Evolutionary conservation across 164 flowering plant genomes (phyloP), one percentile per base, ranked within the genome.

Genomic region (Macadamia integrifolia): DNA sequence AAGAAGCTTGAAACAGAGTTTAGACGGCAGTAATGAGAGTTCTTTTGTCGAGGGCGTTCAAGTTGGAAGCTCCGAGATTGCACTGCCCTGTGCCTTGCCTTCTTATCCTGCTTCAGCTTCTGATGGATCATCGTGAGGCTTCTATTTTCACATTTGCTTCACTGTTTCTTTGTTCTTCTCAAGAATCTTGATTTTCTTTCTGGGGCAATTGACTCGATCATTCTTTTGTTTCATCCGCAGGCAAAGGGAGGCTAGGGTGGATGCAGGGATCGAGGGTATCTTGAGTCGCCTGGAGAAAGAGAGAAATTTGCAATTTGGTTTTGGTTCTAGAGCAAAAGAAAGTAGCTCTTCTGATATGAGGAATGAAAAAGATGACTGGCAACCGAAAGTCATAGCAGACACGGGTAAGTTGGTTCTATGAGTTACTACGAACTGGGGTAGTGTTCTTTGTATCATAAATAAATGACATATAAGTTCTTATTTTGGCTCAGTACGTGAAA

Each of bases 251-350:
- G 67, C 74, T 48, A 80, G 71, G 70, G 78, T 80, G 29, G 85
- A 80, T 40, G 46, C 76, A 31, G 96, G 98, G 43, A 77, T 90
- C 65, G 86, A 86, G 71, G 96, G 93, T 50, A 92, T 92, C 40
- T 72, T 92, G 82, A 82, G 66, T 71, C 78, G 96, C 61, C 70
- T 92, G 73, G 88, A 90, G 82, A 86, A 81, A 77, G 83, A 89
- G 49, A 78, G 94, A 72, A 82, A 69, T 71, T 60, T 70, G 18
- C 72, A 72, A 11, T 80, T 79, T 64, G 88, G 87, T 12, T 11
- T 78, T 67, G 78, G 69, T 57, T 66, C 78, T 62, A 70, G 66
- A 66, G 79, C 69, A 66, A 77, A 70, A 61, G 79, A 71, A 66
- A 60, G 60, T 23, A 23, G 30, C n/a, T 17, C 30, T 67, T 50